Evolutionary conservation across 1,284 basidiomycete species (phyloP).

Genomic region (Rhodotorula glutinis): DNA sequence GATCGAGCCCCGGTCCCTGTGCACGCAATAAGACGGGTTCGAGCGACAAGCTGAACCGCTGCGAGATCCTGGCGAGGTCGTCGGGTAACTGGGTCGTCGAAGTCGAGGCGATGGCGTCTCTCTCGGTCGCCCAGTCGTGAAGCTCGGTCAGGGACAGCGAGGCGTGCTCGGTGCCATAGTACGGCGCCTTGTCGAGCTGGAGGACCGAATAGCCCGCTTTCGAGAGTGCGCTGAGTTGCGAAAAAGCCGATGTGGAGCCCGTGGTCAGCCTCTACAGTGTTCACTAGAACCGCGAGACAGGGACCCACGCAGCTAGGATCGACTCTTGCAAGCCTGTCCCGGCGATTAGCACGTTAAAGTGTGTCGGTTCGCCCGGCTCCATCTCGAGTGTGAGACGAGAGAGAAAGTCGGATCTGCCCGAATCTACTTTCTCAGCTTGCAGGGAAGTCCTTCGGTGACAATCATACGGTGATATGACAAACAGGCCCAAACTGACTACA

Average conservation of each 20-base stretch:
- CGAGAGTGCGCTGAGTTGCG: conserved; percentile 60
- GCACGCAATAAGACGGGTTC: conserved; percentile 78
- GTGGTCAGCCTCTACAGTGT: no score
- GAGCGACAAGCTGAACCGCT: conserved; percentile 79
- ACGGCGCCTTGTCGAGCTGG: conserved; percentile 77
- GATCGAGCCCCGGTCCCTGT: conserved; percentile 71
- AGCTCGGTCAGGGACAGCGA: conserved; percentile 79
- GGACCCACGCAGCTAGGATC: conserved; percentile 80
- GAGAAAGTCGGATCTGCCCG: no score
- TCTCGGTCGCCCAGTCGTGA: conserved; percentile 56
- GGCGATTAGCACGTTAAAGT: conserved; percentile 76
- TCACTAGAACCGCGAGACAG: neutral
- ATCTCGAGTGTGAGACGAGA: conserved; percentile 7
- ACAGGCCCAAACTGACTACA: no score
- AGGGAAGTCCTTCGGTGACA: no score
- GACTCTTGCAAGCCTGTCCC: conserved; percentile 70
- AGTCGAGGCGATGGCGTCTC: neutral
- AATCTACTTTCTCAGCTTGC: no score
- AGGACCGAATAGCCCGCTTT: conserved; percentile 81
- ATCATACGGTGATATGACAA: no score
- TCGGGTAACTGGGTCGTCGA: conserved; percentile 47
- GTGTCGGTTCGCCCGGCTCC: conserved; percentile 39
- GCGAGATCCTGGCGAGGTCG: conserved; percentile 53
- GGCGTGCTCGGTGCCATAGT: conserved; percentile 82
- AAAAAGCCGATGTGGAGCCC: no score